Conservation (phyloP, 192 early-diverging fungal species). For the Dissophora ornata region DNA sequence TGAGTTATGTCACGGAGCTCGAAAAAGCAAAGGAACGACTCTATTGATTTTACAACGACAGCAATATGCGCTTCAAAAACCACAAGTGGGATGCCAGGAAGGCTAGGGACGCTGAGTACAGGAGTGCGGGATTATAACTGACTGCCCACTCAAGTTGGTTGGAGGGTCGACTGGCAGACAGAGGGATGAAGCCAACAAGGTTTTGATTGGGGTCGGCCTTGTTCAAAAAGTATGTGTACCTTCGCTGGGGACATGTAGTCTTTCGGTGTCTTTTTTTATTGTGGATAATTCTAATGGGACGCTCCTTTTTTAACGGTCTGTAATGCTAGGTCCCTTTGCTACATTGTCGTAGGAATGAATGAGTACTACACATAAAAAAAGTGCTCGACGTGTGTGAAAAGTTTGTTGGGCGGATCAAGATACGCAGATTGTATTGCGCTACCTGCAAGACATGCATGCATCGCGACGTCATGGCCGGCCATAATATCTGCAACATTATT, state of each 20-base stretch:
- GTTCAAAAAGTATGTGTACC: constrained; percentile 8
- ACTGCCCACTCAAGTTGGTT: constrained; percentile 3
- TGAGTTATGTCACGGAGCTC: not conserved
- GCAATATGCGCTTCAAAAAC: not conserved
- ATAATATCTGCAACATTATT: constrained; percentile 6
- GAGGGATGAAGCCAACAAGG: constrained; percentile 18
- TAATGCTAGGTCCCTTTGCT: constrained; percentile 5
- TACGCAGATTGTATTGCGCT: not conserved
- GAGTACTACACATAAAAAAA: constrained; percentile 28
- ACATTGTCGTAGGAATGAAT: constrained; percentile 25
- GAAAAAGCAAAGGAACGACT: not conserved
- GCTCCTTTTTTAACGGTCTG: not conserved
- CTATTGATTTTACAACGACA: not conserved
- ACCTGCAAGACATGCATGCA: constrained; percentile 8
- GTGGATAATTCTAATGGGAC: not conserved
- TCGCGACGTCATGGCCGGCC: constrained; percentile 4
- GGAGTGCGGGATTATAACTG: constrained; percentile 6
- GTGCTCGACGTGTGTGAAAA: constrained; percentile 26
- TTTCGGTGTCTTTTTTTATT: not conserved
- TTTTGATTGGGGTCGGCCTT: constrained; percentile 23
- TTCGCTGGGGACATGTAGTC: not conserved
- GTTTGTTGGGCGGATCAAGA: constrained; percentile 21
- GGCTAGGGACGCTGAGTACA: constrained; percentile 1
- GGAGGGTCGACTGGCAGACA: constrained; percentile 6
- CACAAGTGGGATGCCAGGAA: constrained; percentile 6